Conservation (phyloP, 164 flowering plant genomes). For the Buxus sempervirens region DNA sequence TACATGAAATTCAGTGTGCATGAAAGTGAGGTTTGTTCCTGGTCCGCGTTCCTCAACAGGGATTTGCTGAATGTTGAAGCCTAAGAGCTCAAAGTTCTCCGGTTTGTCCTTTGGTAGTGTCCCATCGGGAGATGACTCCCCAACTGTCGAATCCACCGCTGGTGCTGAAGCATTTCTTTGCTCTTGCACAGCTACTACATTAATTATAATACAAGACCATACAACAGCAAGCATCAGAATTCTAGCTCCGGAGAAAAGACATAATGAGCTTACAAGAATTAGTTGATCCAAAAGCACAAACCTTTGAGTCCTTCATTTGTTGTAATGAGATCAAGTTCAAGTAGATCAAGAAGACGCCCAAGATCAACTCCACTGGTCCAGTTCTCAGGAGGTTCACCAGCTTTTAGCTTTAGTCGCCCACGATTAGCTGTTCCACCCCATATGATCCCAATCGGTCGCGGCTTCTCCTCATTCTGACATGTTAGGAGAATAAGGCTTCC, state of each 20-base stretch:
- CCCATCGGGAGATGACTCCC: constrained; percentile 74
- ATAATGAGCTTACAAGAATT: neutral
- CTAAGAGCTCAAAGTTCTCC: constrained; percentile 56
- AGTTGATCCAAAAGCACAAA: constrained; percentile 15
- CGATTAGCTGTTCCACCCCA: constrained; percentile 82
- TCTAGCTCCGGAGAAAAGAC: neutral
- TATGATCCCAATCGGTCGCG: constrained; percentile 67
- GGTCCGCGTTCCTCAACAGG: constrained; percentile 43
- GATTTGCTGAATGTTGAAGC: constrained; percentile 48
- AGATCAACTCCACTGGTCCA: constrained; percentile 85
- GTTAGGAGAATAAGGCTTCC: constrained; percentile 60
- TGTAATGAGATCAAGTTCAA: constrained; percentile 65
- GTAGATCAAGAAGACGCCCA: constrained; percentile 65
- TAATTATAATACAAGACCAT: neutral
- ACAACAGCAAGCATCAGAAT: neutral
- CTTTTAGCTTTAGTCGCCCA: constrained; percentile 61
- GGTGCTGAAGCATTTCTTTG: constrained; percentile 69
- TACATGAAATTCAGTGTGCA: constrained; percentile 34
- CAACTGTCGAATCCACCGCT: constrained; percentile 64
- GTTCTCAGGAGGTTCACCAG: constrained; percentile 64
- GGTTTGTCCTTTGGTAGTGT: constrained; percentile 41
- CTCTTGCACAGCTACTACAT: constrained; percentile 73
- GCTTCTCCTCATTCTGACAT: constrained; percentile 55
- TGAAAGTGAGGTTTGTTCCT: constrained; percentile 33
- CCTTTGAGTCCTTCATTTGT: constrained; percentile 55